Conservation (phyloP, 805 yeast genomes). For the Tetrapisispora fleetii region DNA sequence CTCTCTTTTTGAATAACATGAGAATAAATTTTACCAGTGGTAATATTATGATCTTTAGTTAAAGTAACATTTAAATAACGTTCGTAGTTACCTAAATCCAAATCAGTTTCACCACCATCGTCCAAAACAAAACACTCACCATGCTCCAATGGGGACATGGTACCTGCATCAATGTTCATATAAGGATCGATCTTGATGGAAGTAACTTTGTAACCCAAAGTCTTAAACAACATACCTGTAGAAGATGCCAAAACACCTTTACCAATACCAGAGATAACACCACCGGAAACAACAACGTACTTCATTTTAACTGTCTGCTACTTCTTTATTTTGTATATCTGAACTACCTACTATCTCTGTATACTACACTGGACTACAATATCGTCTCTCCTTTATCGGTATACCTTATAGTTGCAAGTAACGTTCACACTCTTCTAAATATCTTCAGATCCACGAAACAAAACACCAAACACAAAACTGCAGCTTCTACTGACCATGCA, state of each 20-base stretch:
- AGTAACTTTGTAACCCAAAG: slow-evolving; percentile 89
- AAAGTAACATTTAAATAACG: slow-evolving; percentile 89
- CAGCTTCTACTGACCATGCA: too few species aligned
- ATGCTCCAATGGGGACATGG: slow-evolving; percentile 98
- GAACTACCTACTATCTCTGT: too few species aligned
- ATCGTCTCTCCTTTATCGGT: too few species aligned
- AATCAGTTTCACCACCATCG: slow-evolving; percentile 98
- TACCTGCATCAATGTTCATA: slow-evolving; percentile 98
- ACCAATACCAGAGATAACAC: slow-evolving; percentile 98
- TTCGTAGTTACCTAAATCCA: slow-evolving; percentile 96
- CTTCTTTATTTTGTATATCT: too few species aligned
- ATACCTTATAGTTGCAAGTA: too few species aligned
- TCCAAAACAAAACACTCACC: slow-evolving; percentile 97
- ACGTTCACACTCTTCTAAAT: too few species aligned
- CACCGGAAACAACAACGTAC: slow-evolving; percentile 98
- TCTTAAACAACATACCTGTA: slow-evolving; percentile 88
- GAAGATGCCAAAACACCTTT: slow-evolving; percentile 97
- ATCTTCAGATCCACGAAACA: too few species aligned
- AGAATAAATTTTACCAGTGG: slow-evolving; percentile 95
- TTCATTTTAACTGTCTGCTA: slow-evolving; percentile 45
- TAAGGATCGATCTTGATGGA: slow-evolving; percentile 98
- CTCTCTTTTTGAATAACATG: slow-evolving; percentile 91
- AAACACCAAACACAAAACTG: too few species aligned
- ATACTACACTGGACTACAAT: too few species aligned
- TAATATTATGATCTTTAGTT: slow-evolving; percentile 90